These are phyloP conservation scores for Trametes polyzona DNA, from an alignment of 1,284 basidiomycete species.

Conservation along the genomic window DNA sequence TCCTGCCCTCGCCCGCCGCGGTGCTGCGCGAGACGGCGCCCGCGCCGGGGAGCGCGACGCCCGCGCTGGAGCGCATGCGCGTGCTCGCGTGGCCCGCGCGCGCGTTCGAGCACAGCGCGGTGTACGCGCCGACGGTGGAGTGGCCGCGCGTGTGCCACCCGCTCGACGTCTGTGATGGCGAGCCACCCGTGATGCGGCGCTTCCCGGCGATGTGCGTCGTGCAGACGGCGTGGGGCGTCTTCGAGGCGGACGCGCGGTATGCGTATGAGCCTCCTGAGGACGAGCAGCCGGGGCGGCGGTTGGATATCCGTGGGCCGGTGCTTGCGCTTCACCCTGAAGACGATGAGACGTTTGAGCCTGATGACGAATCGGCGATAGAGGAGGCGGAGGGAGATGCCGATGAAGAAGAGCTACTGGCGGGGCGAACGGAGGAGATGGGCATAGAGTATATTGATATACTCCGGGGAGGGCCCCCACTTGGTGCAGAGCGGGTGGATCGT, in stretches of 20 bases:
- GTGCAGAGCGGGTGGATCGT: neutral
- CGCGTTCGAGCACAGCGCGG: neutral
- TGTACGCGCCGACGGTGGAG: neutral
- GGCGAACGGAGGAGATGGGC: neutral
- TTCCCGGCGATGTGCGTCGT: neutral
- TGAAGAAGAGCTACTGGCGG: neutral
- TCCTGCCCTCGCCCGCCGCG: no score
- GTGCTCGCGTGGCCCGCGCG: neutral
- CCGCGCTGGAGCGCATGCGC: slow-evolving; percentile 4
- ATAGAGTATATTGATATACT: neutral
- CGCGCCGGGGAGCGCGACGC: neutral
- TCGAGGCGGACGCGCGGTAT: neutral
- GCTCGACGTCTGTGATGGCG: neutral
- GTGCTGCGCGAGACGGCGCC: no score
- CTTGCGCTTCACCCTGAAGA: neutral
- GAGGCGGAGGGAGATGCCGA: neutral
- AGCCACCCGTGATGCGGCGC: neutral
- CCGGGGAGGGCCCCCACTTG: neutral
- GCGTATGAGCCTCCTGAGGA: no score
- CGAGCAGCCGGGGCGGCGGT: neutral
- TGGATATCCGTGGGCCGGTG: neutral
- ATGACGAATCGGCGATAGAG: neutral
- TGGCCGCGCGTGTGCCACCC: slow-evolving; percentile 10
- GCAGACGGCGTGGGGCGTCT: slow-evolving; percentile 1
- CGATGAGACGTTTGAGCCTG: neutral